Percentiles rank a stretch among this genome's conserved stretches.
These are phyloP conservation scores for Takashimella tepidaria DNA, from an alignment of 1,284 basidiomycete genomes.

Conservation along the genomic window DNA sequence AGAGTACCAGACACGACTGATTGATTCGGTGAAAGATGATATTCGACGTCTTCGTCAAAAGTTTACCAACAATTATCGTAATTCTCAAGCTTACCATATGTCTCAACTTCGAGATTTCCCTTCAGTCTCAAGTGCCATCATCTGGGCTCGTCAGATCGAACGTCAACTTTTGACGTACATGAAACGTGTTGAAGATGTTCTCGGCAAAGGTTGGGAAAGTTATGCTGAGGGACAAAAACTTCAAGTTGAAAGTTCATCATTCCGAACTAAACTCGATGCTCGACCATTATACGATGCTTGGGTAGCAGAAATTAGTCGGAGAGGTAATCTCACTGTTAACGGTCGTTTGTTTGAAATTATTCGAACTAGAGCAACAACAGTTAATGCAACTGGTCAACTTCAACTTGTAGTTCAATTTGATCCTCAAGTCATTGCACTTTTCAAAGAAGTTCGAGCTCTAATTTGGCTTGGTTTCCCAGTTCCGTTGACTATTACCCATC, in stretches of 20 bases:
- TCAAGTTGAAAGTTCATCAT: constrained; percentile 82
- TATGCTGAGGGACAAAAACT: constrained; percentile 99
- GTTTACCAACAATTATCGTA: constrained; percentile 91
- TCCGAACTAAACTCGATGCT: constrained; percentile 93
- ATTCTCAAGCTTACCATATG: constrained; percentile 96
- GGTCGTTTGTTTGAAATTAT: constrained; percentile 97
- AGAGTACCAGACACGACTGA: constrained; percentile 97
- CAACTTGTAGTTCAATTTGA: constrained; percentile 96
- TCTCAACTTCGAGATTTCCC: constrained; percentile 96
- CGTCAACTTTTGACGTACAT: constrained; percentile 93
- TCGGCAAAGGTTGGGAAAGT: constrained; percentile 96
- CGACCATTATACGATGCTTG: constrained; percentile 91
- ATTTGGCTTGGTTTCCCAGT: constrained; percentile 95
- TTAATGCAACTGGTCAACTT: constrained; percentile 60
- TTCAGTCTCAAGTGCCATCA: constrained; percentile 93
- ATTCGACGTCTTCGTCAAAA: constrained; percentile 94
- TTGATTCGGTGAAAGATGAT: constrained; percentile 96
- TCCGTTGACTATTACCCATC: constrained; percentile 87
- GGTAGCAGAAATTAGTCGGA: constrained; percentile 88
- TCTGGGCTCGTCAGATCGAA: constrained; percentile 98
- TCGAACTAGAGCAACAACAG: constrained; percentile 56
- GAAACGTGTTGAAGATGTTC: constrained; percentile 98
- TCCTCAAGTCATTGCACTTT: constrained; percentile 93
- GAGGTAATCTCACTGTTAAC: constrained; percentile 72
- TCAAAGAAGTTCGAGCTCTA: constrained; percentile 95